phyloP scores from a whole-genome alignment of 2,329 filamentous ascomycete species.

The Fusarium buharicum region DNA sequence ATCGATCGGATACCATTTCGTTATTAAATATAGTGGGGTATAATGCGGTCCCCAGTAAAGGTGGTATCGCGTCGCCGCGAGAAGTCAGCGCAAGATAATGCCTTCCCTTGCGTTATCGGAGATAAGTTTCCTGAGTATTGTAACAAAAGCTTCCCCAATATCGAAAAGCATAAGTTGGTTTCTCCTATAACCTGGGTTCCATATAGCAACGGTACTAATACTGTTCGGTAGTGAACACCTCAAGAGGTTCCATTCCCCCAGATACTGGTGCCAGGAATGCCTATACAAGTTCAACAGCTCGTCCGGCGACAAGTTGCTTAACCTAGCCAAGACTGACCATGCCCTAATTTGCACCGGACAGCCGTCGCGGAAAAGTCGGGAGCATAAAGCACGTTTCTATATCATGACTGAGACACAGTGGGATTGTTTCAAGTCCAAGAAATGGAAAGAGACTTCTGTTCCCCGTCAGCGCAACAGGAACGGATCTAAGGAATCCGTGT shows the following conservation, averaged over 20 bases:
- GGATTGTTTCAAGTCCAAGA: not conserved
- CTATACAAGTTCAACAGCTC: slow-evolving; percentile 19
- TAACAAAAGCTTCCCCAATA: not conserved
- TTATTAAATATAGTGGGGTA: no score
- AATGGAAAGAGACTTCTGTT: slow-evolving; percentile 12
- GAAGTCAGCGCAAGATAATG: not conserved
- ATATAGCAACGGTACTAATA: not conserved
- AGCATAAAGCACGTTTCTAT: rapidly evolving
- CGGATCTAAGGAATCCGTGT: not conserved
- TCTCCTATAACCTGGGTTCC: rapidly evolving
- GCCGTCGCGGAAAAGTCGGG: not conserved
- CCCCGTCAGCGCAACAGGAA: not conserved
- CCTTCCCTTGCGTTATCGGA: not conserved
- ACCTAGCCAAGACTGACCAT: rapidly evolving
- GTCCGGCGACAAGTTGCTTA: rapidly evolving
- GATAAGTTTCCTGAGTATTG: not conserved
- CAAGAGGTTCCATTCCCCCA: not conserved
- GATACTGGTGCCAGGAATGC: slow-evolving; percentile 7
- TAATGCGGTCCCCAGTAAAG: no score
- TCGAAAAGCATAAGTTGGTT: slow-evolving; percentile 17
- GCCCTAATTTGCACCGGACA: not conserved
- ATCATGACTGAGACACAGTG: not conserved
- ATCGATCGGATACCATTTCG: no score
- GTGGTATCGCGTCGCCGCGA: not conserved
- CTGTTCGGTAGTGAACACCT: not conserved